These are phyloP conservation scores for Andrographis paniculata DNA, from an alignment of 305 asterid species.

Conservation along the genomic window DNA sequence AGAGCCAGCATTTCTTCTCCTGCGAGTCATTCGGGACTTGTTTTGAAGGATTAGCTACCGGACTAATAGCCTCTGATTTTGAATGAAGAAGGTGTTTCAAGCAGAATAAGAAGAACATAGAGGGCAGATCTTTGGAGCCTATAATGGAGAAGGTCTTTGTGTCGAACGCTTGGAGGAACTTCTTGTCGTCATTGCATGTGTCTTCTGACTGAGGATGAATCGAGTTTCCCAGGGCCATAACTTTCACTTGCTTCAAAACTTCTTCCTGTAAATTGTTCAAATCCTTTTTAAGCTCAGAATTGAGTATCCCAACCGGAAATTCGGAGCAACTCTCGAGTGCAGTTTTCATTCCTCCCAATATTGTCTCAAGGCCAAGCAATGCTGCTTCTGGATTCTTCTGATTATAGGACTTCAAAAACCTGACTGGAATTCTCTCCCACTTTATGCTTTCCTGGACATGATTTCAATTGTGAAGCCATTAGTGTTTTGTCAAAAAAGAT, in stretches of 20 bases:
- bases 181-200: conserved; percentile 15
- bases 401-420: conserved; percentile 21
- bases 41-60: neutral
- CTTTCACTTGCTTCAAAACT: conserved; percentile 32
- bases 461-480: no score
- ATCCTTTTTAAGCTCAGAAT: conserved; percentile 29
- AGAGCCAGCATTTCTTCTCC: conserved; percentile 11
- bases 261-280: conserved; percentile 19
- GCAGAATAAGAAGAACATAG: conserved; percentile 60
- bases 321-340: conserved; percentile 36
- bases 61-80: conserved; percentile 12
- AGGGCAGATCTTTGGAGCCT: conserved; percentile 33
- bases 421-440: conserved; percentile 57
- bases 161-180: conserved; percentile 37
- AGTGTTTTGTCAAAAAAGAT: no score
- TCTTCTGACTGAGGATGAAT: conserved; percentile 24
- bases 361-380: conserved; percentile 43
- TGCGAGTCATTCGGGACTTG: neutral
- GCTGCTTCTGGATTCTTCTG: conserved; percentile 37
- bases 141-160: conserved; percentile 1
- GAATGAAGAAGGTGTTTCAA: conserved; percentile 39
- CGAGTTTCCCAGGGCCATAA: conserved; percentile 20
- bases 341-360: conserved; percentile 64
- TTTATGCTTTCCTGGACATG: conserved; percentile 50
- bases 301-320: conserved; percentile 28